A percentile compares a stretch with the other conserved stretches of the same genome.
Evolutionary conservation across 2,329 filamentous ascomycete species (phyloP).

Genomic region (Xylaria digitata): DNA sequence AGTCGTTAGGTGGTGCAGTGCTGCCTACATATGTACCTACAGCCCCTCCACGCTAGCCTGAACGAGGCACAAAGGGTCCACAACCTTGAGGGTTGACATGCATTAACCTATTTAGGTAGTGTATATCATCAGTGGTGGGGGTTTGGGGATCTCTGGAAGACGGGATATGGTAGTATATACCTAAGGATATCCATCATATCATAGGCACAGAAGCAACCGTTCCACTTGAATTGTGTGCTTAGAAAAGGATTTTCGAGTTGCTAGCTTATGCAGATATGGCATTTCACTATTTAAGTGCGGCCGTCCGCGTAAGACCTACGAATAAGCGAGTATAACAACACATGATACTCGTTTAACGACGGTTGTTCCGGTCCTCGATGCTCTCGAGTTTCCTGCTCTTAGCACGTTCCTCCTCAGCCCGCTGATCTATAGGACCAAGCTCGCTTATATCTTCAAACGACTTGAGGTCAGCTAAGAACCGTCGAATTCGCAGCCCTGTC

Average conservation of each 20-base stretch:
- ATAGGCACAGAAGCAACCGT: too few species aligned
- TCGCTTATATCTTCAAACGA: constrained; percentile 60
- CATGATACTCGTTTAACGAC: neutral
- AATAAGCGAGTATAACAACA: neutral
- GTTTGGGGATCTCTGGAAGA: too few species aligned
- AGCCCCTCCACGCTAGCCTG: neutral
- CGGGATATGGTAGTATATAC: too few species aligned
- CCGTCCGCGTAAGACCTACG: neutral
- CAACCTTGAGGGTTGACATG: too few species aligned
- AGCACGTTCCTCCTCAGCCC: constrained; percentile 32
- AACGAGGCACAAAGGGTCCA: neutral
- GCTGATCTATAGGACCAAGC: constrained; percentile 40
- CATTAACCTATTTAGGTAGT: too few species aligned
- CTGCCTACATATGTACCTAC: neutral
- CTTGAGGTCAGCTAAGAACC: constrained; percentile 66
- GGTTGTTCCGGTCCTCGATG: constrained; percentile 22
- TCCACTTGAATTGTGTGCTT: neutral
- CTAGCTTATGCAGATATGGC: constrained; percentile 35
- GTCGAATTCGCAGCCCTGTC: constrained; percentile 65
- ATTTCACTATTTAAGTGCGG: constrained; percentile 31
- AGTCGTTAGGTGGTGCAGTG: too few species aligned
- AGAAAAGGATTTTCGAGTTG: constrained; percentile 24
- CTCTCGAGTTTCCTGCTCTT: constrained; percentile 31
- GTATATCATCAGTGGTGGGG: too few species aligned
- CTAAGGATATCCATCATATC: neutral